Percentiles rank a stretch among this genome's conserved stretches.
Evolutionary conservation across 2,329 filamentous ascomycete genomes (phyloP).

Genomic region (Fusarium verticillioides): DNA sequence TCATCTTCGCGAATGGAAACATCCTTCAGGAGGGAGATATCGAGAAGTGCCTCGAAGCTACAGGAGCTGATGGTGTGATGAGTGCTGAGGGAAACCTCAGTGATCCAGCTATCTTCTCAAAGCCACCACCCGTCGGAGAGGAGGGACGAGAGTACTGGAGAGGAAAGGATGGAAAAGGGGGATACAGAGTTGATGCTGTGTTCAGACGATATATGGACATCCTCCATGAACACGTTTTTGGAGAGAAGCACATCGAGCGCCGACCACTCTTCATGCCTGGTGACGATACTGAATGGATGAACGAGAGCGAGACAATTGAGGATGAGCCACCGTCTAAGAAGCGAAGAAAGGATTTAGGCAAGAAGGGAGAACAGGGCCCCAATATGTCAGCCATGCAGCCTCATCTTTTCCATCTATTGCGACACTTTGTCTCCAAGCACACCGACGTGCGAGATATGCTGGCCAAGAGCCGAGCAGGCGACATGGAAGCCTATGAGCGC

Average conservation of each 20-base stretch:
- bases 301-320: slow-evolving; percentile 46
- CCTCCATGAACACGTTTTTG: slow-evolving; percentile 80
- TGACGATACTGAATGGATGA: slow-evolving; percentile 61
- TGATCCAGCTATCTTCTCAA: slow-evolving; percentile 87
- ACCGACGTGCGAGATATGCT: slow-evolving; percentile 89
- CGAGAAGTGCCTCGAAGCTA: slow-evolving; percentile 79
- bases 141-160: slow-evolving; percentile 89
- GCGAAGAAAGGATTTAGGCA: slow-evolving; percentile 54
- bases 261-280: slow-evolving; percentile 79
- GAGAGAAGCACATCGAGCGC: slow-evolving; percentile 71
- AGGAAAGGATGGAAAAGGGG: slow-evolving; percentile 79
- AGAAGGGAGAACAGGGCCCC: slow-evolving; percentile 56
- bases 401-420: slow-evolving; percentile 91
- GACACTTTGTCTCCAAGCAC: slow-evolving; percentile 82
- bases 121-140: slow-evolving; percentile 69
- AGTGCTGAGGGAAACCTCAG: slow-evolving; percentile 95
- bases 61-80: slow-evolving; percentile 94
- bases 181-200: slow-evolving; percentile 89
- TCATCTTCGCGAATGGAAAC: slow-evolving; percentile 97
- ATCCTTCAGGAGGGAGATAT: slow-evolving; percentile 85
- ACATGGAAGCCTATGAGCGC: slow-evolving; percentile 80
- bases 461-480: slow-evolving; percentile 73
- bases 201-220: slow-evolving; percentile 92
- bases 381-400: slow-evolving; percentile 88
- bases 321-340: slow-evolving; percentile 65